Evolutionary conservation across 1,284 basidiomycete genomes (phyloP), one percentile per base, ranked within the genome.

Genomic region (Flammula alnicola): DNA sequence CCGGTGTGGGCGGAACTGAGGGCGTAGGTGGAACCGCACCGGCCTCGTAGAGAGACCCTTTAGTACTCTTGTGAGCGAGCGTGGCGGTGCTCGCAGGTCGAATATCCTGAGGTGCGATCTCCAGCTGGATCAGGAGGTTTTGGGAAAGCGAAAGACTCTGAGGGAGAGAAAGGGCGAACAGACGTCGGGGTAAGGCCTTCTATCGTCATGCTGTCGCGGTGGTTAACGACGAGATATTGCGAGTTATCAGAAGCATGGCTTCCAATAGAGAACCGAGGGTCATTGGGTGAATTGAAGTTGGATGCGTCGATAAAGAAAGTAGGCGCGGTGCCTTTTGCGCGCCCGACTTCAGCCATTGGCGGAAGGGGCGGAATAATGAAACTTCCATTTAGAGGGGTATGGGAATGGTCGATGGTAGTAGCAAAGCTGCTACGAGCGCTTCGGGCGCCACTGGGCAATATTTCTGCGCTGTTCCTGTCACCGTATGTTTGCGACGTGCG

Each of bases 101-200:
- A 61, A 23, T 52, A 47, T 7, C 42, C 56, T 4, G 62, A 61
- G n/a, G 30, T 60, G 47, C 64, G 57, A 16, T 67, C 64, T 31
- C 63, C 63, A 3, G 56, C 58, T 7, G 62, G 55, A 22, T 60
- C 56, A 7, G 85, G 85, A 3, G 85, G 84, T 49, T 77, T 78
- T 1, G 85, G 85, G 70, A 87, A 87, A 4, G 79, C 64, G 66
- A 84, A 86, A 2, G 77, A 75, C 59, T 88, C 85, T 6, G 78
- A 77, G 12, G 81, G 78, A 0, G 83, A 80, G 68, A 84, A 86
- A 0, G 83, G 83, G 25, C 80, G 76, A 9, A 83, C 83, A 30
- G 75, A 80, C 73, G 85, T 81, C 9, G 80, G 78, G 1, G 78
- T 75, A 8, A 27, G 22, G 2, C 63, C 53, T 38, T 66, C 68